These are phyloP conservation scores for Ligustrum vulgare DNA, from an alignment of 257 asterid species.

Conservation along the genomic window DNA sequence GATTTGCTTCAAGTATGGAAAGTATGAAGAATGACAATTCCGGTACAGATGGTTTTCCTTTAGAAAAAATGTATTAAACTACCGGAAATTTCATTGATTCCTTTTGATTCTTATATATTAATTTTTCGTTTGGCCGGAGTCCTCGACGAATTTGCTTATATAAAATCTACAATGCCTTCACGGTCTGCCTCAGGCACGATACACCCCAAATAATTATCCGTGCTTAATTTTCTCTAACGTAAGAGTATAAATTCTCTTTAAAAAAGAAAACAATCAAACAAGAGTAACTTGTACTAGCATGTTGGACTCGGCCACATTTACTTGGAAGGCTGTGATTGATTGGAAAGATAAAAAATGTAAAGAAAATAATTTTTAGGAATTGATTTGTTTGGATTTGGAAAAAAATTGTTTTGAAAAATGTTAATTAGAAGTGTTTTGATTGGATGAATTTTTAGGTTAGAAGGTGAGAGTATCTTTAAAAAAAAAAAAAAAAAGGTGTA, in stretches of 20 bases:
- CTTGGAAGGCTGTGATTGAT: too few relatives aligned
- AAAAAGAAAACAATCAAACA: neutral
- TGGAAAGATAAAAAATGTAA: too few relatives aligned
- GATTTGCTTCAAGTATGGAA: too few relatives aligned
- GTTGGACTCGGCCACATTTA: neutral
- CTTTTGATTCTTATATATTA: conserved; percentile 12
- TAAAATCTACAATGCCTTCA: conserved; percentile 72
- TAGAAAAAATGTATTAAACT: neutral
- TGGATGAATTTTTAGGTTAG: too few relatives aligned
- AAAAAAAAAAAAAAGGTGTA: too few relatives aligned
- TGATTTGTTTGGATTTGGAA: too few relatives aligned
- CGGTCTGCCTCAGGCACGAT: conserved; percentile 49
- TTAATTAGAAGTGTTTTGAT: too few relatives aligned
- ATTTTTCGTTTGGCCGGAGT: conserved; percentile 31
- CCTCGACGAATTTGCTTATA: conserved; percentile 59
- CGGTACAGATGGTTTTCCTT: neutral
- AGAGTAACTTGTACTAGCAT: conserved; percentile 12
- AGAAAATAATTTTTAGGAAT: too few relatives aligned
- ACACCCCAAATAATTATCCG: conserved; percentile 44
- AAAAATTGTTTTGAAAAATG: too few relatives aligned
- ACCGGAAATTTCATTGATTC: neutral
- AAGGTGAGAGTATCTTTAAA: too few relatives aligned
- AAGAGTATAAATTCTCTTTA: conserved; percentile 83
- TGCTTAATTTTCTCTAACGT: conserved; percentile 92
- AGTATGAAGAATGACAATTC: too few relatives aligned